A percentile compares a stretch with the other conserved stretches of the same genome.
Evolutionary conservation across 2,329 filamentous ascomycete genomes (phyloP).

Genomic region (Ceratocystis cubensis): DNA sequence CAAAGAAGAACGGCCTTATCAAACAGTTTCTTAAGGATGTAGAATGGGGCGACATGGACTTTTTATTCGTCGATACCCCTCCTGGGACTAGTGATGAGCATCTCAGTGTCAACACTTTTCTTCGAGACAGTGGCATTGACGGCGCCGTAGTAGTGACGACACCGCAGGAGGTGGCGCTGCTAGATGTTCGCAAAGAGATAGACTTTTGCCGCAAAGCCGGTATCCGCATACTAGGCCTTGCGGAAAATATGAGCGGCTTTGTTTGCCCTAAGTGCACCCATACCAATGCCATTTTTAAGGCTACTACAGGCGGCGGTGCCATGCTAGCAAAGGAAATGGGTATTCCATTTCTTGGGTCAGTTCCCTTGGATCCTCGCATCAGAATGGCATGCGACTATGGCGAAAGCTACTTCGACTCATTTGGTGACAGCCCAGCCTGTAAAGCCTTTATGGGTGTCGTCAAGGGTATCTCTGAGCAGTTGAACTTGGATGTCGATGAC

Average conservation of each 20-base stretch:
- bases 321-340: conserved; percentile 72
- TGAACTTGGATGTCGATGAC: conserved; percentile 48
- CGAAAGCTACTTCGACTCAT: conserved; percentile 92
- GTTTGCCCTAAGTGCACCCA: conserved; percentile 87
- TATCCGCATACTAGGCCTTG: conserved; percentile 74
- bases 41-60: conserved; percentile 92
- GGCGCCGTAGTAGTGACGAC: conserved; percentile 90
- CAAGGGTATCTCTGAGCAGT: conserved; percentile 51
- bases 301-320: conserved; percentile 77
- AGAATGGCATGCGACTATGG: conserved; percentile 95
- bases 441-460: conserved; percentile 72
- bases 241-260: conserved; percentile 97
- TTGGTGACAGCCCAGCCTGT: conserved; percentile 85
- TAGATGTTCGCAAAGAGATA: conserved; percentile 94
- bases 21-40: conserved; percentile 98
- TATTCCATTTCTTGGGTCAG: conserved; percentile 77
- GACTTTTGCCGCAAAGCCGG: conserved; percentile 94
- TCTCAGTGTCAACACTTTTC: conserved; percentile 78
- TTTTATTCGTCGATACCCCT: conserved; percentile 85
- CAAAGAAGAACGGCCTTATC: conserved; percentile 97
- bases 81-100: conserved; percentile 95
- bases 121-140: conserved; percentile 84
- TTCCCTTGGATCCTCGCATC: conserved; percentile 85
- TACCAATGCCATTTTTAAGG: conserved; percentile 71
- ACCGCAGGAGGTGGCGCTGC: conserved; percentile 80